phyloP scores from a whole-genome alignment of 2,329 filamentous ascomycete genomes.

The Diaporthe nobilis region DNA sequence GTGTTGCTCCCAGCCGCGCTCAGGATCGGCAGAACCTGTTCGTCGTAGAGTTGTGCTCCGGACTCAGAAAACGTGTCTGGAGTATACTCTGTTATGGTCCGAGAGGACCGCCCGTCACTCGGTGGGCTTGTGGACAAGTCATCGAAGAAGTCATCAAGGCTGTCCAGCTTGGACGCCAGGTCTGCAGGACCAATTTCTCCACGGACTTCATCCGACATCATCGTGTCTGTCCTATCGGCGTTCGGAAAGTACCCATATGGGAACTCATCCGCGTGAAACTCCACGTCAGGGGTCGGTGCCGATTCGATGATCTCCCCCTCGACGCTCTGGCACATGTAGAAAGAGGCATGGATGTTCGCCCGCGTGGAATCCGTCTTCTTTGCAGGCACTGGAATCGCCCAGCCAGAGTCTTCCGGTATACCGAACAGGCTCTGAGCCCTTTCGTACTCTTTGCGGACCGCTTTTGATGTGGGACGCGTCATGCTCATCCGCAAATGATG shows the following conservation, averaged over 20 bases:
- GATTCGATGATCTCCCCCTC: conserved; percentile 71
- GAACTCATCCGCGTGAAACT: conserved; percentile 93
- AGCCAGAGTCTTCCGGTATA: conserved; percentile 94
- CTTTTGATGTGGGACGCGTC: conserved; percentile 87
- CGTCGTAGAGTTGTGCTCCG: conserved; percentile 88
- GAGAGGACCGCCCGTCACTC: conserved; percentile 73
- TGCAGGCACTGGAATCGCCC: conserved; percentile 95
- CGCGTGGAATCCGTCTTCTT: conserved; percentile 89
- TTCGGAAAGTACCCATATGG: conserved; percentile 83
- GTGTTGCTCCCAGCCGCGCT: conserved; percentile 79
- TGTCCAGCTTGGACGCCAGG: conserved; percentile 84
- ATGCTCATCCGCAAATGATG: conserved; percentile 98
- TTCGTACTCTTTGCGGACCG: conserved; percentile 94
- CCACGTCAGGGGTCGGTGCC: conserved; percentile 85
- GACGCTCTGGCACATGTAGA: conserved; percentile 88
- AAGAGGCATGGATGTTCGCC: conserved; percentile 94
- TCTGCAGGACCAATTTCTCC: conserved; percentile 84
- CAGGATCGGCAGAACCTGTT: conserved; percentile 91
- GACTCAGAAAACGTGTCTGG: conserved; percentile 75
- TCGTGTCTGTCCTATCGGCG: conserved; percentile 84
- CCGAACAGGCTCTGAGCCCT: conserved; percentile 95
- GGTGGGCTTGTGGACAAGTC: conserved; percentile 73
- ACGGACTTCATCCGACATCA: conserved; percentile 88
- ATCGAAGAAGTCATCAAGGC: conserved; percentile 86
- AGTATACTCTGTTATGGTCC: conserved; percentile 75